Evolutionary conservation across 371 early-diverging fungal genomes (phyloP).

Genomic region (Apophysomyces trapeziformis): DNA sequence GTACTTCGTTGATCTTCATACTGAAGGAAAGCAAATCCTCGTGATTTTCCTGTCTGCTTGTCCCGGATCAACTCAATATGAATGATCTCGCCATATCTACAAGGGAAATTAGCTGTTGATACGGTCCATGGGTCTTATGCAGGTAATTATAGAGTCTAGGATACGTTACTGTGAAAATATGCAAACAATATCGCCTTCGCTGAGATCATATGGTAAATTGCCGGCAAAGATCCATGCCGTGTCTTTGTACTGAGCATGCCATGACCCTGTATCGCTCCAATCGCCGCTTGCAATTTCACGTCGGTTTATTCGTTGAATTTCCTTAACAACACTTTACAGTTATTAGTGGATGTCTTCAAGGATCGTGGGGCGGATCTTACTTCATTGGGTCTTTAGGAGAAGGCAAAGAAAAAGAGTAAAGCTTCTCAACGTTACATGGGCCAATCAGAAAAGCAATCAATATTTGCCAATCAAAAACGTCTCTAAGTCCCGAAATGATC

Average conservation of each 20-base stretch:
- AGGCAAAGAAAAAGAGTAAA: no score
- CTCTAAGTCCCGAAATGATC: no score
- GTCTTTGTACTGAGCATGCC: conserved; percentile 92
- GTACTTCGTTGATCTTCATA: conserved; percentile 94
- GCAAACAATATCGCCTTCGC: conserved; percentile 91
- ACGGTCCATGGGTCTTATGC: no score
- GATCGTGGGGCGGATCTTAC: no score
- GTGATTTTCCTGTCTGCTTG: conserved; percentile 83
- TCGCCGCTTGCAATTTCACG: conserved; percentile 55
- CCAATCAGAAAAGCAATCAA: no score
- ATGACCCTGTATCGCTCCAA: conserved; percentile 63
- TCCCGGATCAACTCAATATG: conserved; percentile 89
- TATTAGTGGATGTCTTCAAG: background rate
- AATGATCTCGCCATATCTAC: conserved; percentile 87
- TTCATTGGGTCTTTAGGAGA: no score
- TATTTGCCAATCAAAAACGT: no score
- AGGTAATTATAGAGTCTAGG: no score
- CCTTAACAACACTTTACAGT: conserved; percentile 65
- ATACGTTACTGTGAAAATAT: conserved; percentile 86
- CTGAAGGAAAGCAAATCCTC: conserved; percentile 91
- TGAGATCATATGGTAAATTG: conserved; percentile 81
- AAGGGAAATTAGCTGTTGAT: background rate
- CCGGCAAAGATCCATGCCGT: conserved; percentile 92
- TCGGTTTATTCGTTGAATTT: conserved; percentile 76
- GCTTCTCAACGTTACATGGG: no score